Base-by-base conservation (phyloP, 257 asterid species). In the Nicotiana paniculata region DNA sequence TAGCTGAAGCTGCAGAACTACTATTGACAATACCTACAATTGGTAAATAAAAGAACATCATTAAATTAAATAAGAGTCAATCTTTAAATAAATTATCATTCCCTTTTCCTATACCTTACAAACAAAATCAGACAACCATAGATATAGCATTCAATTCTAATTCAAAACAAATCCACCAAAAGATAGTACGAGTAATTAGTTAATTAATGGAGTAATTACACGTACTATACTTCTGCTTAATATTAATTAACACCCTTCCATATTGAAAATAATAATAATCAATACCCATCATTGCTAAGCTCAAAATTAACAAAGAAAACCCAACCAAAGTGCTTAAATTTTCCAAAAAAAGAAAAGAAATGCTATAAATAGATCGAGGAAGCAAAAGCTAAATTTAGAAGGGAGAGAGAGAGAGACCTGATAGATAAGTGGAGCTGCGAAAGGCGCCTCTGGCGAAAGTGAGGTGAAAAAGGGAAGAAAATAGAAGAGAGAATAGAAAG, bases 401-500 rank as follows among this genome's bases (percentile, higher is more conserved):
- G 53, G 39, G 11, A 43, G 43, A 78, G 16, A 54, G 69, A 67
- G 53, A 61, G 35, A 5, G 5, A 89, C 96, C 96, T 83, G 92
- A 82, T 76, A 21, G 51, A 72, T 83, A 21, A 24, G 26, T 85
- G 43, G 81, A 86, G 83, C 77, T 83, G 83, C 75, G 67, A 78
- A 51, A 58, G 81, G 88, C 84, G 77, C 89, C 88, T 53, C 86
- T 80, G 83, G 93, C 88, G 58, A 80, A 2, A 79, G 90, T 69
- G 84, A 81, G 51, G 64, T 65, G 84, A 83, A 89, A 85, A 43
- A 90, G 74, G 15, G 90, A 85, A 33, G 86, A 83, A 43, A 95
- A 81, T 65, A 76, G 81, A 57, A 92, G 89, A 82, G 80, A 86
- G 67, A 93, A 85, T 80, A 90, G 82, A 86, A n/a, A 84, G 24